Base-by-base conservation (phyloP, 352 stramenopile species). In the Thraustotheca clavata region DNA sequence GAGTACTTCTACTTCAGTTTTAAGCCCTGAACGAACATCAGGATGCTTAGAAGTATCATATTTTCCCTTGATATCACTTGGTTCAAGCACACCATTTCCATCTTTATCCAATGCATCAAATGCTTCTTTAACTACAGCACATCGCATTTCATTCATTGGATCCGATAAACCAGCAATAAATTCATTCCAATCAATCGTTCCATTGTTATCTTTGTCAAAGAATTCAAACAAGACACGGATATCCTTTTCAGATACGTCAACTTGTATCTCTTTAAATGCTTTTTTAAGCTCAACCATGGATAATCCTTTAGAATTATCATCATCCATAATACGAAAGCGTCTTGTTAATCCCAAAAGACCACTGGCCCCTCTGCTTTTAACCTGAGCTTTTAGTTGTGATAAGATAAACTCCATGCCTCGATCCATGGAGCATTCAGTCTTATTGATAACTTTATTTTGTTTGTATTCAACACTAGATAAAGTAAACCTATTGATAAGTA, bases 201-300 rank as follows among this genome's bases (percentile, higher is more conserved):
- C 67, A 50, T 60, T 59, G 20, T 50, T 36, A 41, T 74, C 50
- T 2, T 20, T 22, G 46, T 74, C 69, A 35, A 74, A 74, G n/a
- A 69, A 26, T 12, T 54, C 47, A 62, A 74, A 69, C 18, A 74
- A 26, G 3, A 36, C 43, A 8, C 59, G 43, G 14, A 71, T 41
- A 47, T 74, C 67, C 39, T 55, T 65, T 3, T 50, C 38, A 12
- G 57, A 54, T 22, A 34, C 40, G 27, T 50, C 38, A 5, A 65
- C n/a, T 3, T 40, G 7, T 14, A 55, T n/a, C 3, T 50, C 27
- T 4, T 54, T 18, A 22, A 65, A 46, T 46, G 57, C 26, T 6
- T 55, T 77, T 22, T 82, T 76, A 59, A 96, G 92, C 60, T 95
- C 88, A 43, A 60, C 43, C 16, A 91, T 59, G 67, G 78, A 86